Percentiles rank a stretch among this genome's conserved stretches.
These are phyloP conservation scores for Pachysolen tannophilus DNA, from an alignment of 805 yeast species.

Conservation along the genomic window DNA sequence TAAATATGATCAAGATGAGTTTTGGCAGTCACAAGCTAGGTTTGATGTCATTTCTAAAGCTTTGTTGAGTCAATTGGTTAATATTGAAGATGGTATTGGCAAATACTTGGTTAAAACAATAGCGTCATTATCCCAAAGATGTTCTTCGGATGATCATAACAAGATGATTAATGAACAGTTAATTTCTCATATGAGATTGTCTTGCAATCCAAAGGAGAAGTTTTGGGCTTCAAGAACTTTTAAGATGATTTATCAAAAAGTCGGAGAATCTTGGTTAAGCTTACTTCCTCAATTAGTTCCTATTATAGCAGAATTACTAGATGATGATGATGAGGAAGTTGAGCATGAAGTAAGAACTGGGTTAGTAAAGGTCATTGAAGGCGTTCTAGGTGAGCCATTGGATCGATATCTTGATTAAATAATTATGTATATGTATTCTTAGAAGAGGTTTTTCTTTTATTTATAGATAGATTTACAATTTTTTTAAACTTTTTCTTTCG, in stretches of 20 bases:
- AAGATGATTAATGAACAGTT: slow-evolving; percentile 61
- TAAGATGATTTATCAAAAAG: slow-evolving; percentile 76
- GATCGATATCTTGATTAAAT: slow-evolving; percentile 61
- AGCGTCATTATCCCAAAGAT: slow-evolving; percentile 60
- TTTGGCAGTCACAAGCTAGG: slow-evolving; percentile 86
- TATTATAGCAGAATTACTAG: slow-evolving; percentile 87
- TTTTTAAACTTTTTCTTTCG: not conserved
- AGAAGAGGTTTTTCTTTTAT: too few species aligned
- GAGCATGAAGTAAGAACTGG: slow-evolving; percentile 88
- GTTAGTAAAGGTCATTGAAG: slow-evolving; percentile 83
- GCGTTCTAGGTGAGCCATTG: slow-evolving; percentile 88
- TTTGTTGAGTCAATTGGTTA: slow-evolving; percentile 56
- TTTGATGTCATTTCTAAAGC: slow-evolving; percentile 63
- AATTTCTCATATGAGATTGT: slow-evolving; percentile 60
- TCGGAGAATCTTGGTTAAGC: slow-evolving; percentile 91
- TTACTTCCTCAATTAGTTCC: slow-evolving; percentile 94
- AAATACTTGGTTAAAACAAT: slow-evolving; percentile 75
- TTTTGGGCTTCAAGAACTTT: slow-evolving; percentile 76
- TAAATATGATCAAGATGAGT: slow-evolving; percentile 86
- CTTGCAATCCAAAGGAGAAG: slow-evolving; percentile 49
- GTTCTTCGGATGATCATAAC: slow-evolving; percentile 62
- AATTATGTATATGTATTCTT: not conserved
- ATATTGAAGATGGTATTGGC: slow-evolving; percentile 69
- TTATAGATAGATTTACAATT: not conserved
- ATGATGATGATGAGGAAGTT: slow-evolving; percentile 91